phyloP scores from a whole-genome alignment of 768 basidiomycete genomes.

The Melanogaster broomeanus region DNA sequence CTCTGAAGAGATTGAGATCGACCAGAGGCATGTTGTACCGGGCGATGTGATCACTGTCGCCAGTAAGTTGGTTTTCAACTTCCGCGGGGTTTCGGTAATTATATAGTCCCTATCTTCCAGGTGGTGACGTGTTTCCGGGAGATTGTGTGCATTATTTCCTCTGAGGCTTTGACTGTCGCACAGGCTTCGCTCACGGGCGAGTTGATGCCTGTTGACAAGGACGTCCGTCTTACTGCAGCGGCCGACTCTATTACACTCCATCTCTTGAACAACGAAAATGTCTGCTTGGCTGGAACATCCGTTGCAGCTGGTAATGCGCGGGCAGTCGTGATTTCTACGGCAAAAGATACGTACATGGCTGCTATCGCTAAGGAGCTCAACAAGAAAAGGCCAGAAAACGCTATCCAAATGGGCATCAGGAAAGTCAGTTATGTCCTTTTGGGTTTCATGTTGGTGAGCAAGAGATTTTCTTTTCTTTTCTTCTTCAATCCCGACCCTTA shows the following conservation, averaged over 20 bases:
- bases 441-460: conserved; percentile 30
- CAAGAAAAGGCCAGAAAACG: conserved; percentile 32
- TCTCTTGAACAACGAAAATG: conserved; percentile 33
- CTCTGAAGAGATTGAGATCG: conserved; percentile 30
- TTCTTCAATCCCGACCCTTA: neutral
- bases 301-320: conserved; percentile 34
- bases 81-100: neutral
- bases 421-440: conserved; percentile 35
- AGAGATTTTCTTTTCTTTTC: neutral
- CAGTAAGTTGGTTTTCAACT: conserved; percentile 16
- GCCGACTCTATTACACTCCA: conserved; percentile 22
- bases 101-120: conserved; percentile 9
- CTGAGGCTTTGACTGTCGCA: conserved; percentile 34
- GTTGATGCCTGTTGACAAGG: conserved; percentile 36
- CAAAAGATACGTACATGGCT: conserved; percentile 36
- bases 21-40: conserved; percentile 32
- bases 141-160: conserved; percentile 35
- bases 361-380: conserved; percentile 36
- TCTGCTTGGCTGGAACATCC: conserved; percentile 37
- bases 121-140: conserved; percentile 38
- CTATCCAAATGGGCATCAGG: conserved; percentile 35
- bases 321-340: conserved; percentile 33
- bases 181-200: conserved; percentile 40
- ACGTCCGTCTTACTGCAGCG: conserved; percentile 12
- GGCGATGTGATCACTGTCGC: conserved; percentile 34